phyloP scores from a whole-genome alignment of 2,329 filamentous ascomycete species.

The Epichloe aotearoae region DNA sequence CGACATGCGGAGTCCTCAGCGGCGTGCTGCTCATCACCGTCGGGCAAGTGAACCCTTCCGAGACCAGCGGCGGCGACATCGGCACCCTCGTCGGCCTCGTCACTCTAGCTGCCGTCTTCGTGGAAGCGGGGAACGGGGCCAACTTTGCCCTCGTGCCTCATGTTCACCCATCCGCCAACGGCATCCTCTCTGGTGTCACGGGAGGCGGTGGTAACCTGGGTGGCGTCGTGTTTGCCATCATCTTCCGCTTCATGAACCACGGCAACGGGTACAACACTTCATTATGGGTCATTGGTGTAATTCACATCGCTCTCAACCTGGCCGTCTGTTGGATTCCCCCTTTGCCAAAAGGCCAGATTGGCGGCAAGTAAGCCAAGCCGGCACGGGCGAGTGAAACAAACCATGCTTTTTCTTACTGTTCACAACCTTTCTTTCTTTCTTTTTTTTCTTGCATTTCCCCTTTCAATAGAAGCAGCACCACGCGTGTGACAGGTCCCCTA shows the following conservation, averaged over 20 bases:
- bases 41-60: slow-evolving; percentile 49
- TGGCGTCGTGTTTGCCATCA: slow-evolving; percentile 72
- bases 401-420: too few species aligned
- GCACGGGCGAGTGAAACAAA: too few species aligned
- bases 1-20: slow-evolving; percentile 41
- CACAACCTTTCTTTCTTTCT: neutral
- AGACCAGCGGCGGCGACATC: slow-evolving; percentile 24
- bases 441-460: neutral
- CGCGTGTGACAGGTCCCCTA: neutral
- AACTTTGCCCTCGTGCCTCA: slow-evolving; percentile 83
- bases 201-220: slow-evolving; percentile 76
- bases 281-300: slow-evolving; percentile 72
- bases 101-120: slow-evolving; percentile 65
- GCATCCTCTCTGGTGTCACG: slow-evolving; percentile 60
- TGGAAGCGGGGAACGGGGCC: slow-evolving; percentile 74
- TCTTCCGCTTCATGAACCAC: slow-evolving; percentile 56
- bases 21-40: slow-evolving; percentile 49
- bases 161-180: slow-evolving; percentile 72
- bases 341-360: slow-evolving; percentile 34
- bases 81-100: slow-evolving; percentile 64
- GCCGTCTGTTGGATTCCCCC: slow-evolving; percentile 43
- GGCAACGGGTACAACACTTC: slow-evolving; percentile 53
- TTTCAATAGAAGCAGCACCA: neutral
- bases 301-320: slow-evolving; percentile 58
- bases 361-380: slow-evolving; percentile 13